These are phyloP conservation scores for Hymenoscyphus fraxineus DNA, from an alignment of 2,329 filamentous ascomycete genomes.

Conservation along the genomic window DNA sequence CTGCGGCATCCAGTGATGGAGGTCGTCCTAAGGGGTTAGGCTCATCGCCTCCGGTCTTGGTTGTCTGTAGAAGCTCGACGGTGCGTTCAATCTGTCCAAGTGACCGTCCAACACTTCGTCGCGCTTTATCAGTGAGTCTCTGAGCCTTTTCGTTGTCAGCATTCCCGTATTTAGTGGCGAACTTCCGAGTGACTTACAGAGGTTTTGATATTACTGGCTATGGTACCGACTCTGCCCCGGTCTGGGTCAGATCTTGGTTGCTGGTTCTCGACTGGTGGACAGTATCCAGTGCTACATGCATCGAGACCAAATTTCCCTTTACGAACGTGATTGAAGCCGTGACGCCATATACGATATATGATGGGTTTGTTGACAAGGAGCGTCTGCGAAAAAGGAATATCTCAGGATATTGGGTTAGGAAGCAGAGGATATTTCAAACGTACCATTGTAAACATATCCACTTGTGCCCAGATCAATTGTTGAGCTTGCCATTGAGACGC, in stretches of 20 bases:
- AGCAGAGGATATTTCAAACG: neutral
- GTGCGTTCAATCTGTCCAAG: conserved; percentile 8
- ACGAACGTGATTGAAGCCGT: conserved; percentile 15
- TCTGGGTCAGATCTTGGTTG: neutral
- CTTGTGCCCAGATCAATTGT: conserved; percentile 23
- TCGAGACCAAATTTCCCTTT: conserved; percentile 15
- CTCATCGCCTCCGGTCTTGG: conserved; percentile 2
- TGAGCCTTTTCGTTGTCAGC: neutral
- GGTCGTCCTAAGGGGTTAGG: neutral
- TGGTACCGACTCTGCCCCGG: neutral
- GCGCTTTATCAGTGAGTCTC: conserved; percentile 6
- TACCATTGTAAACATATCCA: conserved; percentile 27
- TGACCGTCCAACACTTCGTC: conserved; percentile 7
- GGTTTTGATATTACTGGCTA: neutral
- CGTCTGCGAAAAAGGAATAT: conserved; percentile 11
- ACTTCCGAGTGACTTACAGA: conserved; percentile 5
- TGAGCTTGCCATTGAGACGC: conserved; percentile 13
- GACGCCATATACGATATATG: conserved; percentile 24
- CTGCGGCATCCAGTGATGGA: neutral
- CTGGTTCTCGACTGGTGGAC: conserved; percentile 9
- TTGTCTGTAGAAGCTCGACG: conserved; percentile 8
- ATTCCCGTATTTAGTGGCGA: neutral
- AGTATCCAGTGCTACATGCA: conserved; percentile 12
- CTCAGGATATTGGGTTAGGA: neutral
- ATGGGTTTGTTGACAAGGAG: conserved; percentile 27